phyloP scores from a whole-genome alignment of 495 filamentous ascomycete genomes.

The Pyrenula aspistea region DNA sequence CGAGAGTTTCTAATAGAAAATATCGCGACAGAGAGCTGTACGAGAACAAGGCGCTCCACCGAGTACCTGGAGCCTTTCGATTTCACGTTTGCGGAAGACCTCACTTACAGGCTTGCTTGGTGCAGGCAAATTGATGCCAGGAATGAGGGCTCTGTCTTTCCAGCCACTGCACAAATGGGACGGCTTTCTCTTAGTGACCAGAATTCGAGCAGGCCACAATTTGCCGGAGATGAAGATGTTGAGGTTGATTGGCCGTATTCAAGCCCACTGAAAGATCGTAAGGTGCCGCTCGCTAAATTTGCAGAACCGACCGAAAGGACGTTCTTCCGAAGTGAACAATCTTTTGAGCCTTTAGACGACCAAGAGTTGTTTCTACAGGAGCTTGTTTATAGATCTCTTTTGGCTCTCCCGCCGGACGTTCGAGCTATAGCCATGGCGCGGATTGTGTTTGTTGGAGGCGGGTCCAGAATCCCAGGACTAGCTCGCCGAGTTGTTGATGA shows the following conservation, averaged over 20 bases:
- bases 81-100: slow-evolving; percentile 71
- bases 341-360: slow-evolving; percentile 58
- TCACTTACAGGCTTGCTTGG: slow-evolving; percentile 64
- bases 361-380: slow-evolving; percentile 65
- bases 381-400: slow-evolving; percentile 64
- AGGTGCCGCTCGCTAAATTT: slow-evolving; percentile 55
- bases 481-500: slow-evolving; percentile 71
- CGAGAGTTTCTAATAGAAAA: slow-evolving; percentile 38
- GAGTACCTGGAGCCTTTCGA: slow-evolving; percentile 29
- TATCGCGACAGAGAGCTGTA: slow-evolving; percentile 10
- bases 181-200: slow-evolving; percentile 2
- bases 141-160: neutral
- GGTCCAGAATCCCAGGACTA: slow-evolving; percentile 67
- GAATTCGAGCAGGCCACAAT: neutral
- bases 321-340: slow-evolving; percentile 49
- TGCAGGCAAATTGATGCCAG: slow-evolving; percentile 34
- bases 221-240: slow-evolving; percentile 2
- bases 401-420: slow-evolving; percentile 67
- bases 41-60: slow-evolving; percentile 4
- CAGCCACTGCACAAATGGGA: neutral
- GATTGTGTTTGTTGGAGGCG: slow-evolving; percentile 78
- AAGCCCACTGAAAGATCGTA: slow-evolving; percentile 20
- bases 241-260: neutral
- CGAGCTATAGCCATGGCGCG: slow-evolving; percentile 79
- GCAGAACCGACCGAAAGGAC: slow-evolving; percentile 63